These are phyloP conservation scores for Candida sp. DNA, from an alignment of 1,139 yeast species.

Conservation along the genomic window DNA sequence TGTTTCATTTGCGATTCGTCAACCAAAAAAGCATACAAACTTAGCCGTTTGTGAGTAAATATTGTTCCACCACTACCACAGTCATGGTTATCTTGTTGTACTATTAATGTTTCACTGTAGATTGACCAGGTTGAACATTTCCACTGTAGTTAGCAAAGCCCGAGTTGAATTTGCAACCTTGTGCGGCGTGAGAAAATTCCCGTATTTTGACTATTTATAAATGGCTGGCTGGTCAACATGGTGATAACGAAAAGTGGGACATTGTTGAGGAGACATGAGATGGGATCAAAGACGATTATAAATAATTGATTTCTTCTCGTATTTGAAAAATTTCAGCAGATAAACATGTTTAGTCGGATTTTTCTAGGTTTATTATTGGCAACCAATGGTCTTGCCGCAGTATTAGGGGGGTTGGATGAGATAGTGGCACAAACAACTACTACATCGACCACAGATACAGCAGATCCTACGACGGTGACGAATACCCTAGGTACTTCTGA, in stretches of 20 bases:
- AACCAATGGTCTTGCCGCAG: not conserved
- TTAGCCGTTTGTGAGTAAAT: too few species aligned
- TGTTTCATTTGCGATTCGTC: not conserved
- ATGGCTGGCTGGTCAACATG: not conserved
- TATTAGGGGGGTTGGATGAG: not conserved
- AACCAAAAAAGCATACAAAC: too few species aligned
- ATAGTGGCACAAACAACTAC: not conserved
- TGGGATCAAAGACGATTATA: not conserved
- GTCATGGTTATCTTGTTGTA: too few species aligned
- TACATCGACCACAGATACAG: slow-evolving; percentile 1
- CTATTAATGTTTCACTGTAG: too few species aligned
- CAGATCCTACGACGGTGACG: not conserved
- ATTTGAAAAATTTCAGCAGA: not conserved
- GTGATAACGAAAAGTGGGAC: not conserved
- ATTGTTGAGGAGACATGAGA: not conserved
- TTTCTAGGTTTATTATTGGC: not conserved
- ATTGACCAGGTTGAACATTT: too few species aligned
- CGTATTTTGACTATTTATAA: not conserved
- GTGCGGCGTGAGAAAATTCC: not conserved
- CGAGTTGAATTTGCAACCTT: not conserved
- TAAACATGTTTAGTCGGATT: not conserved
- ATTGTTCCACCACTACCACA: too few species aligned
- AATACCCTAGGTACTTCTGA: not conserved
- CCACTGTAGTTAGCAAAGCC: too few species aligned
- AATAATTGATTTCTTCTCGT: not conserved